phyloP scores from a whole-genome alignment of 768 basidiomycete species.

The Tulasnella sp. region DNA sequence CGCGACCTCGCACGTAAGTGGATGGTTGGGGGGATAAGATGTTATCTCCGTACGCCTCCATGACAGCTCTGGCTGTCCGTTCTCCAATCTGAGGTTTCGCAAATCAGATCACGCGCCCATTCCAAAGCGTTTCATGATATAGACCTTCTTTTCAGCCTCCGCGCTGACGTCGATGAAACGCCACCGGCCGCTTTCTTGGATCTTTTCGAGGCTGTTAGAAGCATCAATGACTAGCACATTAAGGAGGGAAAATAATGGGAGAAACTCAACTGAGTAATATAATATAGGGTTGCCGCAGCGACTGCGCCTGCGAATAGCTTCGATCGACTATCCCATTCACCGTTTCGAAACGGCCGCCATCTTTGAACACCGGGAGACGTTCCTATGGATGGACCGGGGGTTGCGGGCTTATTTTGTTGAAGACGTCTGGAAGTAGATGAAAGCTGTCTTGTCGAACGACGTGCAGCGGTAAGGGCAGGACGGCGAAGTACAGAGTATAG shows the following conservation, averaged over 20 bases:
- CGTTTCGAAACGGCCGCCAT: neutral
- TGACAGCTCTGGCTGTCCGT: slow-evolving; percentile 32
- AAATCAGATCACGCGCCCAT: too few species aligned
- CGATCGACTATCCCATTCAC: slow-evolving; percentile 6
- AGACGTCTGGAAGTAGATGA: too few species aligned
- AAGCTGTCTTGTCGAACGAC: too few species aligned
- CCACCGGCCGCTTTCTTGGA: slow-evolving; percentile 78
- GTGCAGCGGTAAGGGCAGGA: too few species aligned
- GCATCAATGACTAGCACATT: neutral
- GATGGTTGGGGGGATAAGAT: slow-evolving; percentile 61
- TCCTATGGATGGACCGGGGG: too few species aligned
- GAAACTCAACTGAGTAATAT: slow-evolving; percentile 3
- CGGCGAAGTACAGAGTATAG: too few species aligned
- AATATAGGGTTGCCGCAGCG: slow-evolving; percentile 7
- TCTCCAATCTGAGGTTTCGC: slow-evolving; percentile 43
- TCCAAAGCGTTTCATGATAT: too few species aligned
- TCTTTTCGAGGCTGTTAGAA: slow-evolving; percentile 60
- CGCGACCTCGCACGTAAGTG: slow-evolving; percentile 54
- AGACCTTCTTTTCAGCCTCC: slow-evolving; percentile 47
- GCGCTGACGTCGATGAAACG: slow-evolving; percentile 75
- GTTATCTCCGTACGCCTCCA: slow-evolving; percentile 40
- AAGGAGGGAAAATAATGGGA: neutral
- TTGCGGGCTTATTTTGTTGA: too few species aligned
- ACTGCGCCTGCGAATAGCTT: slow-evolving; percentile 1
- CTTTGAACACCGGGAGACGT: neutral